A percentile compares a stretch with the other conserved stretches of the same genome.
phyloP scores from a whole-genome alignment of 2,329 filamentous ascomycete species.

The Fonsecaea multimorphosa region DNA sequence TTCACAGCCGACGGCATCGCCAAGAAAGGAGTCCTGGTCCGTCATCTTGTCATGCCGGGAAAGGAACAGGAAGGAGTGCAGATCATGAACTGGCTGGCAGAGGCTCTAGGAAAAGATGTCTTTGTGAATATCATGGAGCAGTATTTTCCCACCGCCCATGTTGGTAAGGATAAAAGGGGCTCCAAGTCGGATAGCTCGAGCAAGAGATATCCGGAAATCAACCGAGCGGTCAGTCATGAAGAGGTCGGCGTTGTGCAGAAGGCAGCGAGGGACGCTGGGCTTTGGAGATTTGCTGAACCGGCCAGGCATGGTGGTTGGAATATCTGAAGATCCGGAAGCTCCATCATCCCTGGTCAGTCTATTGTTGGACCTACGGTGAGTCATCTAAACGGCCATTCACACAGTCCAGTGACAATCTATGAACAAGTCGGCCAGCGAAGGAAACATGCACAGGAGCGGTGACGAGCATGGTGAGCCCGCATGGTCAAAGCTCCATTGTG shows the following conservation, averaged over 20 bases:
- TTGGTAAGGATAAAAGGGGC: conserved; percentile 69
- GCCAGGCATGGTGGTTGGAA: conserved; percentile 64
- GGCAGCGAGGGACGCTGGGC: conserved; percentile 72
- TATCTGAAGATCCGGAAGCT: conserved; percentile 40
- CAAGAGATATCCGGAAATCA: conserved; percentile 76
- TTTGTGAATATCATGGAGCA: conserved; percentile 92
- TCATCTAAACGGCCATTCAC: background rate
- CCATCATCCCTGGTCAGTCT: background rate
- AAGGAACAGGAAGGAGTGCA: conserved; percentile 73
- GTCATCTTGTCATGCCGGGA: conserved; percentile 86
- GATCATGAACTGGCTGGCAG: conserved; percentile 78
- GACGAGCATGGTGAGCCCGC: background rate
- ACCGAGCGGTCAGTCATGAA: conserved; percentile 68
- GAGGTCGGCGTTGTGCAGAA: conserved; percentile 71
- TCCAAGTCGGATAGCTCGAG: conserved; percentile 50
- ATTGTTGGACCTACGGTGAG: background rate
- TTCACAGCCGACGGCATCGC: conserved; percentile 83
- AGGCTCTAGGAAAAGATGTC: conserved; percentile 73
- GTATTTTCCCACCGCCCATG: conserved; percentile 79
- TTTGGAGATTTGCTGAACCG: conserved; percentile 79
- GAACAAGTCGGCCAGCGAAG: background rate
- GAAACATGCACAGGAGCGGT: no score
- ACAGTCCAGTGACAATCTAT: background rate
- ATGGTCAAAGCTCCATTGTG: conserved; percentile 22
- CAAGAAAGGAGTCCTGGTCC: conserved; percentile 74